A percentile compares a stretch with the other conserved stretches of the same genome.
Conservation (phyloP, 164 flowering plant species). For the Magnolia kwangsiensis region DNA sequence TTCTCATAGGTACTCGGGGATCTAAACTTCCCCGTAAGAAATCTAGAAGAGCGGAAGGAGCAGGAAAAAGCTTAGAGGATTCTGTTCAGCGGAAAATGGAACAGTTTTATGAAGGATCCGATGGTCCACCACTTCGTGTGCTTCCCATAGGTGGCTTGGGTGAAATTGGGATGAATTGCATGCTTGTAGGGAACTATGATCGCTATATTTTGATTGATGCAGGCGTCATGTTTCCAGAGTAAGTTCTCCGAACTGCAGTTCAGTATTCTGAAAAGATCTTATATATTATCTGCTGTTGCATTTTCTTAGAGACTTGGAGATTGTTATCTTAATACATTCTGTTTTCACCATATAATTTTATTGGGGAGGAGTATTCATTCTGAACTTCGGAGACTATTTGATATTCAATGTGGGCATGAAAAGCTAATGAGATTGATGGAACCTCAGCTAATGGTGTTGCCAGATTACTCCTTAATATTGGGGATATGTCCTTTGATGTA, state of each 20-base stretch:
- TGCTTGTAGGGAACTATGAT: conserved; percentile 96
- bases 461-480: too few species aligned
- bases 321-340: too few species aligned
- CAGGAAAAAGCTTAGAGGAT: conserved; percentile 88
- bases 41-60: conserved; percentile 62
- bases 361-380: too few species aligned
- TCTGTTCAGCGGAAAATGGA: conserved; percentile 92
- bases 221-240: conserved; percentile 99
- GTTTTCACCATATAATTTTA: too few species aligned
- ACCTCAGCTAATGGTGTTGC: too few species aligned
- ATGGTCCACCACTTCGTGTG: conserved; percentile 95
- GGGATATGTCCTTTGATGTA: too few species aligned
- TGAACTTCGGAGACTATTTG: too few species aligned
- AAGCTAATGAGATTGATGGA: too few species aligned
- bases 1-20: conserved; percentile 44
- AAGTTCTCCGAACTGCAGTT: conserved; percentile 26
- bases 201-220: conserved; percentile 97
- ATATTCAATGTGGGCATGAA: too few species aligned
- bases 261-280: too few species aligned
- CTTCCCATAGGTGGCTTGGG: conserved; percentile 98
- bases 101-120: conserved; percentile 85
- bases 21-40: conserved; percentile 44
- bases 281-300: too few species aligned
- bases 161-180: conserved; percentile 99
- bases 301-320: too few species aligned